Percentiles rank a stretch among this genome's conserved stretches.
Evolutionary conservation across 179 eudicot species (phyloP).

Genomic region (Drosera spatulata): DNA sequence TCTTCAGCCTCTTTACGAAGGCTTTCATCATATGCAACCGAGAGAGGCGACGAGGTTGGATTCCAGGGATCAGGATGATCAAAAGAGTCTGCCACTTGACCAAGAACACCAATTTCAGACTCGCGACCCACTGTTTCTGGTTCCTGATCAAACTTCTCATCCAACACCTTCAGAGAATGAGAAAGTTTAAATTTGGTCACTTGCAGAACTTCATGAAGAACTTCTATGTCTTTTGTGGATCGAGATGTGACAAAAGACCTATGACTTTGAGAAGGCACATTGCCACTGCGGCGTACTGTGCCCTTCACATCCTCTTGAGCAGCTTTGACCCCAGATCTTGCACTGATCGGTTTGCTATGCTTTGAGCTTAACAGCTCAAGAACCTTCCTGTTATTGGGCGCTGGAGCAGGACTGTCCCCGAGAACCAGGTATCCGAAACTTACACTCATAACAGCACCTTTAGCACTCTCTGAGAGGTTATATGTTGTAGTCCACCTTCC

Average conservation of each 20-base stretch:
- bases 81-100: not conserved
- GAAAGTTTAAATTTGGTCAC: conserved; percentile 39
- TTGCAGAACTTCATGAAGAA: conserved; percentile 78
- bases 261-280: conserved; percentile 34
- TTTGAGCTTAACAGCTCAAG: conserved; percentile 27
- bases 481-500: conserved; percentile 86
- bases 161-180: conserved; percentile 38
- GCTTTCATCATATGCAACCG: conserved; percentile 20
- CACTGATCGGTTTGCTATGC: conserved; percentile 12
- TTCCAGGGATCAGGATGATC: conserved; percentile 19
- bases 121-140: conserved; percentile 23
- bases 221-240: conserved; percentile 51
- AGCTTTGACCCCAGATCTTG: conserved; percentile 13
- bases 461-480: conserved; percentile 70
- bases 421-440: conserved; percentile 73
- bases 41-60: conserved; percentile 6
- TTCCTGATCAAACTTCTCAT: conserved; percentile 70
- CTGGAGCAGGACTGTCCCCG: conserved; percentile 20
- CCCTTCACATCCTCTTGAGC: conserved; percentile 26
- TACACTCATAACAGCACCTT: conserved; percentile 79
- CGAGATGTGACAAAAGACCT: conserved; percentile 28
- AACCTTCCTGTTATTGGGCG: conserved; percentile 31
- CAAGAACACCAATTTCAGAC: conserved; percentile 23
- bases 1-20: too few species aligned
- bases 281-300: conserved; percentile 29